Percentiles rank a stretch among this genome's conserved stretches.
Evolutionary conservation across 225 moss, liverwort and hornwort genomes (phyloP).

Genomic region (Pseudoscleropodium purum): DNA sequence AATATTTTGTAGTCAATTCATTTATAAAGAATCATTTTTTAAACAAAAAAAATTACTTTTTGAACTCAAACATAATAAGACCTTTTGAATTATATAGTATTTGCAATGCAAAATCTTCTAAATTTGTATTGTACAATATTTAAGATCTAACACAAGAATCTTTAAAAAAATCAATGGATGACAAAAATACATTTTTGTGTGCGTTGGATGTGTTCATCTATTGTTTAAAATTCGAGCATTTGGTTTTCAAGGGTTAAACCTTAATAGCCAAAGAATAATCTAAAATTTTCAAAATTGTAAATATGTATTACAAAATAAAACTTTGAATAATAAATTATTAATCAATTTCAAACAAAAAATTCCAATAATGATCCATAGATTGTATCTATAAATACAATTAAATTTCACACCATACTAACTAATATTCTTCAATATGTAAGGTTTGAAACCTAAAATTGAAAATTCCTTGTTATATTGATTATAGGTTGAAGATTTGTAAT

Average conservation of each 20-base stretch:
- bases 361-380: not conserved
- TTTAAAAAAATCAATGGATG: not conserved
- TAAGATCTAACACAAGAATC: not conserved
- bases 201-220: accelerated
- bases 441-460: not conserved
- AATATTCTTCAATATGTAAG: not conserved
- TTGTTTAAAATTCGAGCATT: not conserved
- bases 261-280: too few species aligned
- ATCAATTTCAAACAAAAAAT: not conserved
- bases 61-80: accelerated
- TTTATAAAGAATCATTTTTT: accelerated
- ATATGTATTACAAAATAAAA: not conserved
- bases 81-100: not conserved
- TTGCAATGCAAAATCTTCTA: not conserved
- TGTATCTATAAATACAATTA: not conserved
- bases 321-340: not conserved
- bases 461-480: not conserved
- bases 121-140: not conserved
- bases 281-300: not conserved
- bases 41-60: accelerated
- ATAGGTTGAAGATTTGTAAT: not conserved
- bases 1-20: not conserved
- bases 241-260: too few species aligned
- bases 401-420: not conserved
- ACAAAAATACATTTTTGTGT: not conserved